phyloP scores from a whole-genome alignment of 192 early-diverging fungal genomes.

The Coemansia sp. region DNA sequence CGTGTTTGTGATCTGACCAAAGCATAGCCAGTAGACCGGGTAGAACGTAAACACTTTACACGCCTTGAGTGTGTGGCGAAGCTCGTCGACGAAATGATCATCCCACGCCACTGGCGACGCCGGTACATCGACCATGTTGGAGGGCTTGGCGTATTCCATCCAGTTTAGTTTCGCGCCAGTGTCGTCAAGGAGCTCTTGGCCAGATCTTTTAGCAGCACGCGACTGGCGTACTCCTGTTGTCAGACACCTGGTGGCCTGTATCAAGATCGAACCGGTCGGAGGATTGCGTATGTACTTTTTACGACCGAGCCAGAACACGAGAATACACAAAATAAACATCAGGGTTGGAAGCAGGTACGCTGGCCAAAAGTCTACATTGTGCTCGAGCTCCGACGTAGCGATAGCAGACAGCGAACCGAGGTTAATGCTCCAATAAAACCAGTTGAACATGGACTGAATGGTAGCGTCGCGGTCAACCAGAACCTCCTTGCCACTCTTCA shows the following conservation, averaged over 20 bases:
- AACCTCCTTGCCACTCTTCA: constrained; percentile 54
- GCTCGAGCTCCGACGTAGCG: constrained; percentile 56
- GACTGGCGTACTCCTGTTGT: constrained; percentile 26
- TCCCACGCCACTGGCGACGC: constrained; percentile 14
- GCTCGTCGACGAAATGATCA: constrained; percentile 38
- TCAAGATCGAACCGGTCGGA: constrained; percentile 54
- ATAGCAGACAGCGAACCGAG: constrained; percentile 55
- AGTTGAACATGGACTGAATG: constrained; percentile 71
- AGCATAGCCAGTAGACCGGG: constrained; percentile 50
- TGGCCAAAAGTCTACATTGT: constrained; percentile 51
- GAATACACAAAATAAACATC: constrained; percentile 52
- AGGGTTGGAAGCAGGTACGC: constrained; percentile 57
- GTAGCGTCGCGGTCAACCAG: constrained; percentile 64
- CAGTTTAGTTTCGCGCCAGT: constrained; percentile 14
- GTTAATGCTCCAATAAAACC: constrained; percentile 72
- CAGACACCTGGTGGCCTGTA: constrained; percentile 15
- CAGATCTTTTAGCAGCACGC: constrained; percentile 19
- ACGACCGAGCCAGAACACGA: constrained; percentile 54
- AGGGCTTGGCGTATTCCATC: constrained; percentile 38
- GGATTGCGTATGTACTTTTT: constrained; percentile 44
- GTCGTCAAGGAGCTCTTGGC: constrained; percentile 1
- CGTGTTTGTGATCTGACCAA: constrained; percentile 65
- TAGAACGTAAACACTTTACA: constrained; percentile 44
- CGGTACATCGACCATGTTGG: constrained; percentile 16
- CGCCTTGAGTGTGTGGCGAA: constrained; percentile 24